Percentiles rank a stretch among this genome's conserved stretches.
These are phyloP conservation scores for Dinochytrium kinnereticum DNA, from an alignment of 371 early-diverging fungal genomes.

Conservation along the genomic window DNA sequence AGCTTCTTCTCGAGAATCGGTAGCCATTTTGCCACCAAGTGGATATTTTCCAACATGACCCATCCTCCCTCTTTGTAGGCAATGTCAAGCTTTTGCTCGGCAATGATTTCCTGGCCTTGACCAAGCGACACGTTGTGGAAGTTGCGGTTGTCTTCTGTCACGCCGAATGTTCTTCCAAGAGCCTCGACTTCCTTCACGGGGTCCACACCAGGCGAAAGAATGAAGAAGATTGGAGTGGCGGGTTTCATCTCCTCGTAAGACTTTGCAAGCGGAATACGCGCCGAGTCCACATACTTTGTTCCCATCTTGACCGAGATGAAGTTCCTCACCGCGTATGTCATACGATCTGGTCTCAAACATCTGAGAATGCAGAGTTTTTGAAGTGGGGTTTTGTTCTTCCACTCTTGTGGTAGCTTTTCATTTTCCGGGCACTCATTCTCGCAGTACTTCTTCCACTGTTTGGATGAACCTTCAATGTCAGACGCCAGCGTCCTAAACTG, in stretches of 20 bases:
- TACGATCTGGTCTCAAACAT: slow-evolving; percentile 65
- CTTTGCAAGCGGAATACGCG: slow-evolving; percentile 56
- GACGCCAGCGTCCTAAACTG: slow-evolving; percentile 58
- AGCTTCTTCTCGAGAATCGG: slow-evolving; percentile 66
- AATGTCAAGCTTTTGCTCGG: slow-evolving; percentile 64
- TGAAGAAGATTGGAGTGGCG: slow-evolving; percentile 67
- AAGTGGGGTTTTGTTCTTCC: slow-evolving; percentile 68
- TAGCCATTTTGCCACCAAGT: slow-evolving; percentile 68
- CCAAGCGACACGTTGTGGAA: slow-evolving; percentile 70
- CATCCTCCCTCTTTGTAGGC: slow-evolving; percentile 67
- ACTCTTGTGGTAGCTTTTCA: slow-evolving; percentile 69
- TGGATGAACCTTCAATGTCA: slow-evolving; percentile 65
- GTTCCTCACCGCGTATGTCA: slow-evolving; percentile 64
- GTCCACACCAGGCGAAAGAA: slow-evolving; percentile 70
- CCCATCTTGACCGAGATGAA: slow-evolving; percentile 66
- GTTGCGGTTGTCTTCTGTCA: slow-evolving; percentile 62
- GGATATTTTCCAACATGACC: slow-evolving; percentile 74
- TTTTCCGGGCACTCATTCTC: slow-evolving; percentile 67
- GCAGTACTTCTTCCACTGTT: slow-evolving; percentile 72
- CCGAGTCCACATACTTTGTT: slow-evolving; percentile 57
- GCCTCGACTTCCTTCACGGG: slow-evolving; percentile 71
- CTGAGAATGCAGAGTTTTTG: slow-evolving; percentile 67
- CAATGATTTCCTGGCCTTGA: slow-evolving; percentile 70
- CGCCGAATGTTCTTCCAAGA: slow-evolving; percentile 53
- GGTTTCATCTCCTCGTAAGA: slow-evolving; percentile 60